Evolutionary conservation across 73 alveolate genomes (phyloP).

Genomic region (Paramecium pentaurelia): DNA sequence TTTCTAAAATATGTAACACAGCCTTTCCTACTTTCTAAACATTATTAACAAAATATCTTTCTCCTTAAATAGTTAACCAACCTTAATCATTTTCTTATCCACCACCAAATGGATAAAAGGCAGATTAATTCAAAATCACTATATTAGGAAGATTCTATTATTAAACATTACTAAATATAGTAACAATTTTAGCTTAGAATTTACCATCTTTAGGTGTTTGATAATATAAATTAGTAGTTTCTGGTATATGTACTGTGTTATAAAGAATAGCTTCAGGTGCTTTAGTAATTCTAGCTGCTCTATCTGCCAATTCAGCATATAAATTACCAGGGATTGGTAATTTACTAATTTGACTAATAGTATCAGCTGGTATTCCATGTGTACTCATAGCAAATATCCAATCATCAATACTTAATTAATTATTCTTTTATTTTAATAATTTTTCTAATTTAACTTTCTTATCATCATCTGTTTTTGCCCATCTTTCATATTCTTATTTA

Average conservation of each 20-base stretch:
- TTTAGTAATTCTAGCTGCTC: slow-evolving; percentile 89
- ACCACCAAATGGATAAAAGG: slow-evolving; percentile 98
- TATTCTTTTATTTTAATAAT: slow-evolving; percentile 80
- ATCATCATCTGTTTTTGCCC: slow-evolving; percentile 94
- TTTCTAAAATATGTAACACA: slow-evolving; percentile 89
- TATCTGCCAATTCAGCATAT: slow-evolving; percentile 88
- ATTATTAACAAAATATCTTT: slow-evolving; percentile 77
- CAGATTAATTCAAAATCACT: slow-evolving; percentile 87
- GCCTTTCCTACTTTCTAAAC: slow-evolving; percentile 96
- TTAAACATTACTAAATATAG: slow-evolving; percentile 84
- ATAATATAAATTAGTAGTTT: slow-evolving; percentile 90
- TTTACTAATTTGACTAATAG: slow-evolving; percentile 81
- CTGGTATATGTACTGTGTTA: slow-evolving; percentile 89
- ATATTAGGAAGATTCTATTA: slow-evolving; percentile 81
- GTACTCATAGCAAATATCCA: slow-evolving; percentile 97
- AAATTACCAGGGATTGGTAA: slow-evolving; percentile 91
- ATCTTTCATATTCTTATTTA: slow-evolving; percentile 93
- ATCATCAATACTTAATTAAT: slow-evolving; percentile 89
- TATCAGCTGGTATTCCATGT: slow-evolving; percentile 98
- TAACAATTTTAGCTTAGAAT: slow-evolving; percentile 85
- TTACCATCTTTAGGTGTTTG: slow-evolving; percentile 82
- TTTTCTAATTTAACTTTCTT: slow-evolving; percentile 88
- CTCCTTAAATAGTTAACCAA: slow-evolving; percentile 67
- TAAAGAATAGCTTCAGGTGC: slow-evolving; percentile 94
- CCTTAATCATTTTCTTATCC: slow-evolving; percentile 97